Evolutionary conservation across 352 stramenopile genomes (phyloP).

Genomic region (Pythium periplocum): DNA sequence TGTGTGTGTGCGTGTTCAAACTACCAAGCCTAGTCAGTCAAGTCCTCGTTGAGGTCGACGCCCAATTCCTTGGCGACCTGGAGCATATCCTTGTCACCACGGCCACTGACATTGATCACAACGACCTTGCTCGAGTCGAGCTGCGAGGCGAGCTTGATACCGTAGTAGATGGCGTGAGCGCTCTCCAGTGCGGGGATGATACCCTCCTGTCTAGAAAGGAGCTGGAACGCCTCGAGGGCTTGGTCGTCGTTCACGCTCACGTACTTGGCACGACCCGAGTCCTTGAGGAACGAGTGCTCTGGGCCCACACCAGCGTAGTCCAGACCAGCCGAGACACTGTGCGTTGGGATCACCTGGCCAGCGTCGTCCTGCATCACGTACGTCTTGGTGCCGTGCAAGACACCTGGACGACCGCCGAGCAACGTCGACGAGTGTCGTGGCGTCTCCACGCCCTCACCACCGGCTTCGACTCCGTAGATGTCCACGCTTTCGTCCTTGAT

Average conservation of each 20-base stretch:
- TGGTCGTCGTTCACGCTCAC: slow-evolving; percentile 95
- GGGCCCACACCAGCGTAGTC: slow-evolving; percentile 98
- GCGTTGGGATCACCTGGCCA: slow-evolving; percentile 94
- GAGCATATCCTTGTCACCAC: slow-evolving; percentile 99
- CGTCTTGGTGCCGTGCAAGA: slow-evolving; percentile 97
- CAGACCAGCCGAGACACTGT: slow-evolving; percentile 94
- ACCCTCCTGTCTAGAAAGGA: slow-evolving; percentile 94
- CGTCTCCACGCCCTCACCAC: slow-evolving; percentile 90
- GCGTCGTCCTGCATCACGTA: slow-evolving; percentile 96
- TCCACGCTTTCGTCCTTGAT: slow-evolving; percentile 90
- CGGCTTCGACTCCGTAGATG: slow-evolving; percentile 96
- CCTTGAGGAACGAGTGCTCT: slow-evolving; percentile 97
- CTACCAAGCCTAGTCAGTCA: slow-evolving; percentile 46
- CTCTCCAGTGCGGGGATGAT: slow-evolving; percentile 98
- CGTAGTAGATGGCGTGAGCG: slow-evolving; percentile 94
- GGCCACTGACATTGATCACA: slow-evolving; percentile 97
- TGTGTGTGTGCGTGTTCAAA: slow-evolving; percentile 1
- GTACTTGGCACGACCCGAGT: slow-evolving; percentile 93
- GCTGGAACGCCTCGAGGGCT: slow-evolving; percentile 95
- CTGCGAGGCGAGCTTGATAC: slow-evolving; percentile 89
- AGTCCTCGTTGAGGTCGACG: slow-evolving; percentile 86
- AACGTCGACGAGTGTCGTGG: slow-evolving; percentile 94
- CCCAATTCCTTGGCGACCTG: slow-evolving; percentile 95
- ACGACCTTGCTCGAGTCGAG: slow-evolving; percentile 89
- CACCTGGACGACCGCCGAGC: slow-evolving; percentile 89